These are phyloP conservation scores for Dimocarpus longan DNA, from an alignment of 345 rosid genomes.

Conservation along the genomic window DNA sequence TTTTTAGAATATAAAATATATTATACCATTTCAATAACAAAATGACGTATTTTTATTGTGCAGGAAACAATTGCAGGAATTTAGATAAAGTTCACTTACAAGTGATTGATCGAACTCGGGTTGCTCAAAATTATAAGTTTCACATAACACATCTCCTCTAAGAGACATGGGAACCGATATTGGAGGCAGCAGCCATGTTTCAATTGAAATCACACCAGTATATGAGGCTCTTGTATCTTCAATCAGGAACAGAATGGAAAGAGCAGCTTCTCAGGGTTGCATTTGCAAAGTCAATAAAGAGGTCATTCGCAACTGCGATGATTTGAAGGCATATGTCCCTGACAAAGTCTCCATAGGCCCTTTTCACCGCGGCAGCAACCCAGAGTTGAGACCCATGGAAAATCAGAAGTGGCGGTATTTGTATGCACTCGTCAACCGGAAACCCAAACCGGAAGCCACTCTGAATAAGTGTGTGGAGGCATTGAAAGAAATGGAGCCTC, in stretches of 20 bases:
- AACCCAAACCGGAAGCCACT: conserved; percentile 33
- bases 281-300: conserved; percentile 31
- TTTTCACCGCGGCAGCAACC: conserved; percentile 19
- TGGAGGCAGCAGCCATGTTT: conserved; percentile 25
- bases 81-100: background rate
- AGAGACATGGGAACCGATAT: background rate
- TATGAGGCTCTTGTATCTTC: conserved; percentile 29
- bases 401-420: conserved; percentile 52
- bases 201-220: conserved; percentile 26
- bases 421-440: conserved; percentile 44
- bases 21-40: too few relatives aligned
- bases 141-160: background rate
- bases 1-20: too few relatives aligned
- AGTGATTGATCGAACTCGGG: background rate
- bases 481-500: conserved; percentile 40
- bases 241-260: conserved; percentile 43
- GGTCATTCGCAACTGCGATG: background rate
- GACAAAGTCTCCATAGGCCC: conserved; percentile 50
- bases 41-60: too few relatives aligned
- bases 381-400: conserved; percentile 17
- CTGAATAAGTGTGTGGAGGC: conserved; percentile 42
- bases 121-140: background rate
- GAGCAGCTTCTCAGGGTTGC: conserved; percentile 26
- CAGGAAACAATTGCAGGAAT: conserved; percentile 1
- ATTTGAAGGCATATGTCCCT: conserved; percentile 28